Conservation (phyloP, 768 basidiomycete species). For the Tricholoma flavovirens region DNA sequence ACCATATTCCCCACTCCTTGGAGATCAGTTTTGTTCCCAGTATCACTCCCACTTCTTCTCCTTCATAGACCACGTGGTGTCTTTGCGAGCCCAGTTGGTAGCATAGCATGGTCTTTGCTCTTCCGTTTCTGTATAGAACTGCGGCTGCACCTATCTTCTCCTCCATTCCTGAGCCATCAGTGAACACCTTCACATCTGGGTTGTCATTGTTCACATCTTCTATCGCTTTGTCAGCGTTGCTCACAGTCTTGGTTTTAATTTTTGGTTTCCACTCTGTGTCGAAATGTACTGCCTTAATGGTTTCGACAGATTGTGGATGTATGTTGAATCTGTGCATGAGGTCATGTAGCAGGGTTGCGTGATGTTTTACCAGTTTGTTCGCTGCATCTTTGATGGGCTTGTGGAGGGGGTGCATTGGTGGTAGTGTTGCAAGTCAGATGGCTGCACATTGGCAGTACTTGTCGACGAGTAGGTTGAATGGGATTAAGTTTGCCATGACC, state of each 20-base stretch:
- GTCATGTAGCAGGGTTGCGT: no score
- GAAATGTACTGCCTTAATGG: not conserved
- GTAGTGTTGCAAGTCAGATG: not conserved
- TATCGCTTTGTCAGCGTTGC: not conserved
- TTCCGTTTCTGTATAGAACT: conserved; percentile 7
- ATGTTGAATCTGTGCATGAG: not conserved
- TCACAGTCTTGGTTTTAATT: not conserved
- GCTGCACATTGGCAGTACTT: not conserved
- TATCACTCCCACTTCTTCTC: conserved; percentile 5
- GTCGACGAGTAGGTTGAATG: not conserved
- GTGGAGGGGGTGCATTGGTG: not conserved
- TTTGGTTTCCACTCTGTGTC: not conserved
- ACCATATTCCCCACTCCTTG: not conserved
- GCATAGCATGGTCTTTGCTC: not conserved
- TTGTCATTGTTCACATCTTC: not conserved
- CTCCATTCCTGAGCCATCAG: no score
- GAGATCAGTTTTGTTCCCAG: conserved; percentile 10
- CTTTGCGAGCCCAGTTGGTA: not conserved
- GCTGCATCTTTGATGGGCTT: not conserved
- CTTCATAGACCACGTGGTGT: conserved; percentile 16
- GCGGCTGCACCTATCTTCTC: conserved; percentile 15
- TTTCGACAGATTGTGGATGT: not conserved
- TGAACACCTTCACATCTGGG: no score
- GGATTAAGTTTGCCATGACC: no score
- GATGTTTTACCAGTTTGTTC: not conserved